These are phyloP conservation scores for Solanum pimpinellifolium DNA, from an alignment of 257 asterid genomes.

Conservation along the genomic window DNA sequence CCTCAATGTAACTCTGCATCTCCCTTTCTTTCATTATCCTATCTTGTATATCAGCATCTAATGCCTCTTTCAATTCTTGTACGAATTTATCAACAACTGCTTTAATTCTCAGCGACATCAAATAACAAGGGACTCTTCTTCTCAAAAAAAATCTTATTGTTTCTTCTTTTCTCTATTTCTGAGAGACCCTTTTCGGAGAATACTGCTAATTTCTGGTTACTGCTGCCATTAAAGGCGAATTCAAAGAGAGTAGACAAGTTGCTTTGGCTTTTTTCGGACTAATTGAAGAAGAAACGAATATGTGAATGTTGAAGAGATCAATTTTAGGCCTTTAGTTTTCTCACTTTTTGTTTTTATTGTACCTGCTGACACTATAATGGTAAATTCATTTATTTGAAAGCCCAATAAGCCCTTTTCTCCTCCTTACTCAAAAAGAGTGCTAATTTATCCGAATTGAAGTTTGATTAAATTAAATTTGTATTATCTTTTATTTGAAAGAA, in stretches of 20 bases:
- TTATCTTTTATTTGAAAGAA: too few species aligned
- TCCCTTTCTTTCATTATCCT: constrained; percentile 95
- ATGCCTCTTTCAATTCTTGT: constrained; percentile 89
- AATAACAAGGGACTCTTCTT: background rate
- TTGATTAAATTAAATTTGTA: too few species aligned
- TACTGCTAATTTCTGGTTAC: background rate
- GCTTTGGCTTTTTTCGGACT: background rate
- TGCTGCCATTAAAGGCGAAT: background rate
- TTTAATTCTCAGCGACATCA: constrained; percentile 90
- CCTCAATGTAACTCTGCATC: constrained; percentile 98
- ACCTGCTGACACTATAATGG: background rate
- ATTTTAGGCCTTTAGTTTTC: background rate
- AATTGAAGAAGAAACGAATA: background rate
- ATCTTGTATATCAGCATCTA: constrained; percentile 94
- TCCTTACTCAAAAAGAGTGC: background rate
- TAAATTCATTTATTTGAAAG: background rate
- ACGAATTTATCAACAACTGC: constrained; percentile 91
- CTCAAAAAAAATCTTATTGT: background rate
- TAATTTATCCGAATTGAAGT: too few species aligned
- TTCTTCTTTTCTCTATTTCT: background rate
- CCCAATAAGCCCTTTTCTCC: background rate
- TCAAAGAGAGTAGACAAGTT: background rate
- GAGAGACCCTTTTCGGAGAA: background rate
- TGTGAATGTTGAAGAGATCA: background rate
- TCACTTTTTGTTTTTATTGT: background rate